Percentiles rank a stretch among this genome's conserved stretches.
Evolutionary conservation across 2,329 filamentous ascomycete species (phyloP).

Genomic region (Sporothrix variecibatus): DNA sequence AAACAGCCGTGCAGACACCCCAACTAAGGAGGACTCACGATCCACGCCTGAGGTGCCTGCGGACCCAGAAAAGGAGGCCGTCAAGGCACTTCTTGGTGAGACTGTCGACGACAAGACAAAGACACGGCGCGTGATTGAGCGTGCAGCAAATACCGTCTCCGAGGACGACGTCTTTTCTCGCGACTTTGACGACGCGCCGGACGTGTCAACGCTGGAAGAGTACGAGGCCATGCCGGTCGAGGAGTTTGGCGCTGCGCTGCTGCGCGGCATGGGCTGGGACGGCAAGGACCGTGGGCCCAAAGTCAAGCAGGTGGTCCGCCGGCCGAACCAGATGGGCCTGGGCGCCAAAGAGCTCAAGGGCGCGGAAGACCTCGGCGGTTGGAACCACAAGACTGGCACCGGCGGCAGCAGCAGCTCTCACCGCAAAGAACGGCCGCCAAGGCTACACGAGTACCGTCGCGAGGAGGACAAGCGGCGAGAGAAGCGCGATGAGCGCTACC

Average conservation of each 20-base stretch:
- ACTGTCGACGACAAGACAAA: constrained; percentile 24
- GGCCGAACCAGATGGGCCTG: constrained; percentile 81
- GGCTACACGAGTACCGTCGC: constrained; percentile 33
- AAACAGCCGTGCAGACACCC: background rate
- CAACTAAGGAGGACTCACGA: background rate
- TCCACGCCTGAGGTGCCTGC: background rate
- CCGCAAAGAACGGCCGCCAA: constrained; percentile 28
- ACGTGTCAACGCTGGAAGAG: constrained; percentile 74
- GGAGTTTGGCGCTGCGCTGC: constrained; percentile 86
- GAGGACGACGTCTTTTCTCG: constrained; percentile 69
- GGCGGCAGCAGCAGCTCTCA: background rate
- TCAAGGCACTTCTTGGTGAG: constrained; percentile 31
- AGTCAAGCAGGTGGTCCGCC: constrained; percentile 65
- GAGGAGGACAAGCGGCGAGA: constrained; percentile 32
- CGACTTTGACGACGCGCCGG: constrained; percentile 72
- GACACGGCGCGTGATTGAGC: constrained; percentile 30
- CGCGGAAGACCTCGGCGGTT: constrained; percentile 33
- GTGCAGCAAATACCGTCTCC: constrained; percentile 47
- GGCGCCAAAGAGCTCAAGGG: constrained; percentile 53
- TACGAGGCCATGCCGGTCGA: constrained; percentile 90
- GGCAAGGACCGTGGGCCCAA: constrained; percentile 61
- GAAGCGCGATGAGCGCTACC: constrained; percentile 28
- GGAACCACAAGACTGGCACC: constrained; percentile 31
- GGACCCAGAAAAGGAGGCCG: constrained; percentile 29
- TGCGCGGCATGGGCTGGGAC: constrained; percentile 97